Percentiles rank a stretch among this genome's conserved stretches.
phyloP scores from a whole-genome alignment of 495 filamentous ascomycete genomes.

The Corynascus novoguineensis region DNA sequence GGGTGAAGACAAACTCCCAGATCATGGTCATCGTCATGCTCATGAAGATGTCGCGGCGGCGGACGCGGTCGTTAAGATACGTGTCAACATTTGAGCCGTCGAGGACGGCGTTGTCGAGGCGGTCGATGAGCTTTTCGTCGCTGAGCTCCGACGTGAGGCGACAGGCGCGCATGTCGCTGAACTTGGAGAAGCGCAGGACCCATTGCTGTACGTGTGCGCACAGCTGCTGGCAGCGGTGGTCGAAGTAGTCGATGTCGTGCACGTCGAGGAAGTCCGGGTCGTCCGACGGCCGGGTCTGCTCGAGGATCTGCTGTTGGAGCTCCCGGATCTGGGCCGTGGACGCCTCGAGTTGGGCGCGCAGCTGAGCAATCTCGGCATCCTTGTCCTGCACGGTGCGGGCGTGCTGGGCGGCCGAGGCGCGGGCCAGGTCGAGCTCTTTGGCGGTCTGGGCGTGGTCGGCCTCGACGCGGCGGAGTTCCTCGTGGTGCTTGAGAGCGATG shows the following conservation, averaged over 20 bases:
- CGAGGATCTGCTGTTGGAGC: slow-evolving; percentile 76
- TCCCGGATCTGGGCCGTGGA: slow-evolving; percentile 72
- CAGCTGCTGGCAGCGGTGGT: slow-evolving; percentile 85
- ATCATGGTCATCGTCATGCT: slow-evolving; percentile 96
- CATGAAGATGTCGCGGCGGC: slow-evolving; percentile 89
- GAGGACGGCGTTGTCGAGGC: slow-evolving; percentile 86
- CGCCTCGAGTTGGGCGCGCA: slow-evolving; percentile 70
- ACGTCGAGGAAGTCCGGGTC: slow-evolving; percentile 71
- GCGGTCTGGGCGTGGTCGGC: slow-evolving; percentile 46
- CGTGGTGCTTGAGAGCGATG: slow-evolving; percentile 65
- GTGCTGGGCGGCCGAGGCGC: slow-evolving; percentile 53
- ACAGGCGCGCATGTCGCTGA: slow-evolving; percentile 83
- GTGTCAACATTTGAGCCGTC: slow-evolving; percentile 86
- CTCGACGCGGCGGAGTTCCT: slow-evolving; percentile 56
- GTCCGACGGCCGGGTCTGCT: slow-evolving; percentile 35
- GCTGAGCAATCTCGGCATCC: slow-evolving; percentile 68
- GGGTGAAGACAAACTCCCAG: slow-evolving; percentile 95
- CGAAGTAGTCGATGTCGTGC: slow-evolving; percentile 90
- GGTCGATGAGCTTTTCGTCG: slow-evolving; percentile 84
- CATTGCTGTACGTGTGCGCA: slow-evolving; percentile 93
- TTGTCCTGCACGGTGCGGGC: slow-evolving; percentile 67
- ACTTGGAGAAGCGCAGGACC: slow-evolving; percentile 93
- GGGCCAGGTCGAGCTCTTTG: slow-evolving; percentile 58
- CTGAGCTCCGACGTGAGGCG: slow-evolving; percentile 71
- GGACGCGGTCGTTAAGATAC: slow-evolving; percentile 79